Conservation (phyloP, 2,329 filamentous ascomycete genomes). For the Eutypa lata region DNA sequence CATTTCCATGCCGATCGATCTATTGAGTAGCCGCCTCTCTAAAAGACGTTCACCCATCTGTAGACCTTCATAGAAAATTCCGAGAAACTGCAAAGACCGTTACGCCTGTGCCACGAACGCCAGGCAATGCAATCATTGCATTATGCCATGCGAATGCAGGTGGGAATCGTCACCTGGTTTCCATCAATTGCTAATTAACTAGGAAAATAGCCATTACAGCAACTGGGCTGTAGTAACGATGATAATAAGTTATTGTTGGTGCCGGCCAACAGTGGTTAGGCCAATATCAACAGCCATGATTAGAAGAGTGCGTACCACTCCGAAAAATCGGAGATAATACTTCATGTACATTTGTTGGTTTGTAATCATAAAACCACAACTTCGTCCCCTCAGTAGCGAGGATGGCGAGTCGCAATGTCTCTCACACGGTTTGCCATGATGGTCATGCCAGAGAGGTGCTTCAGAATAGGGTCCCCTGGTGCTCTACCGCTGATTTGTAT, state of each 20-base stretch:
- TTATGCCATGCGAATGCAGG: background rate
- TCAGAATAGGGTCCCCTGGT: constrained; percentile 46
- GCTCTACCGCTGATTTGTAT: constrained; percentile 46
- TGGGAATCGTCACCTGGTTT: background rate
- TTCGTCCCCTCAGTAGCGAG: constrained; percentile 11
- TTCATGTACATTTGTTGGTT: background rate
- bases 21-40: background rate
- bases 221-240: background rate
- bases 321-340: background rate
- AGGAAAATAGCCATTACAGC: background rate
- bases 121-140: background rate
- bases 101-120: background rate
- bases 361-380: background rate
- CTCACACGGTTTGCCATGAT: constrained; percentile 24
- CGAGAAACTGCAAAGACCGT: background rate
- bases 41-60: background rate
- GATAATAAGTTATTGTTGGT: background rate
- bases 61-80: background rate
- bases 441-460: constrained; percentile 45
- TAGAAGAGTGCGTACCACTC: background rate
- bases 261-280: background rate
- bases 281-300: background rate
- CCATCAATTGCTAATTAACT: background rate
- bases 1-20: background rate
- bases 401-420: constrained; percentile 14